A percentile compares a stretch with the other conserved stretches of the same genome.
phyloP scores from a whole-genome alignment of 441 rosid genomes.

The Bocquillonia castaneifolia region DNA sequence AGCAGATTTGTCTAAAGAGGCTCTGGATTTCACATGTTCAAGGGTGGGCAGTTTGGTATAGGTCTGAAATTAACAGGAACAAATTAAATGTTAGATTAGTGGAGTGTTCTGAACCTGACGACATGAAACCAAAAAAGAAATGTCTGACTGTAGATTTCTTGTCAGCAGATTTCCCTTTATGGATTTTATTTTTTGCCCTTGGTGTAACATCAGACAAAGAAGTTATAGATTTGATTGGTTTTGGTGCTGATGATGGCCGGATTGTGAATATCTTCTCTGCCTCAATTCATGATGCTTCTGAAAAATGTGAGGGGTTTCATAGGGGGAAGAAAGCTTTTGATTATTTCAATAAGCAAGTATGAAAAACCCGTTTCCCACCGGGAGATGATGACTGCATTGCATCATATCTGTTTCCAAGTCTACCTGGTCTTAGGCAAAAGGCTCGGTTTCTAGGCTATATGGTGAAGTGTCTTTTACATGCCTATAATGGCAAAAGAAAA shows the following conservation, averaged over 20 bases:
- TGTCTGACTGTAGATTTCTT: constrained; percentile 63
- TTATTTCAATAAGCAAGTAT: constrained; percentile 32
- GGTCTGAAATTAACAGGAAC: constrained; percentile 60
- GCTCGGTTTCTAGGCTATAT: constrained; percentile 84
- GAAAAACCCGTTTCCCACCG: constrained; percentile 69
- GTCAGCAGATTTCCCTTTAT: constrained; percentile 71
- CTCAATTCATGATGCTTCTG: constrained; percentile 66
- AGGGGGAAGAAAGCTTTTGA: constrained; percentile 35
- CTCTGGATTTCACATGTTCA: constrained; percentile 70
- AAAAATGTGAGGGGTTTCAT: constrained; percentile 48
- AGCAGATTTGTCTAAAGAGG: constrained; percentile 68
- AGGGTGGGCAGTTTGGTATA: constrained; percentile 64
- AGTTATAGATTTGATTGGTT: constrained; percentile 56
- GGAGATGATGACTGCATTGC: constrained; percentile 56
- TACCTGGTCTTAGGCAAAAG: constrained; percentile 52
- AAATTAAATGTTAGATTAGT: constrained; percentile 53
- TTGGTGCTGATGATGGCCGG: constrained; percentile 44
- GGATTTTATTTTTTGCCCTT: constrained; percentile 81
- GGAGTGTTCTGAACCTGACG: constrained; percentile 39
- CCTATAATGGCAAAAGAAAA: constrained; percentile 62
- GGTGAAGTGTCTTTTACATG: constrained; percentile 75
- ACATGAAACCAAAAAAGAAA: constrained; percentile 57
- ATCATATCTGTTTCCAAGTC: constrained; percentile 61
- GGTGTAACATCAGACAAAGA: constrained; percentile 77
- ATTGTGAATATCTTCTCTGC: constrained; percentile 55